Conservation (phyloP, 768 basidiomycete species). For the Cyclocybe cylindracea region DNA sequence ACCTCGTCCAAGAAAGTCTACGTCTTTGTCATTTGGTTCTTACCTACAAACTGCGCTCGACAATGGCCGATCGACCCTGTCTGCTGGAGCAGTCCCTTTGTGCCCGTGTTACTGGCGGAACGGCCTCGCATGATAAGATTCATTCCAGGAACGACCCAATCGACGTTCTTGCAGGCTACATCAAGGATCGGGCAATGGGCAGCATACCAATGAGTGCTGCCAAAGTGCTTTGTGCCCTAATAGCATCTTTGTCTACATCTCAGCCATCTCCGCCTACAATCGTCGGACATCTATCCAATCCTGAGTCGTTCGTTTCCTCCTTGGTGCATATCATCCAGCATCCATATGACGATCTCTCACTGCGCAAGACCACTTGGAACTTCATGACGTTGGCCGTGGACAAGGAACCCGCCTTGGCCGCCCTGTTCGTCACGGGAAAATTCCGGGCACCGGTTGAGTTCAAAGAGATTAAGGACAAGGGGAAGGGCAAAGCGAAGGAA, state of each 20-base stretch:
- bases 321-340: constrained; percentile 75
- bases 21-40: constrained; percentile 63
- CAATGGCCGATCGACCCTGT: constrained; percentile 46
- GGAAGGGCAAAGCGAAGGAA: constrained; percentile 32
- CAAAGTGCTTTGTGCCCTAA: constrained; percentile 65
- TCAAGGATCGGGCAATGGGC: constrained; percentile 66
- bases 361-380: constrained; percentile 80
- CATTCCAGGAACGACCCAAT: constrained; percentile 66
- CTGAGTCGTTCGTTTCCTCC: constrained; percentile 67
- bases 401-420: constrained; percentile 83
- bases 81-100: constrained; percentile 80
- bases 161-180: constrained; percentile 70
- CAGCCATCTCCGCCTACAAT: constrained; percentile 71
- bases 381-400: constrained; percentile 81
- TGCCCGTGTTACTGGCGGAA: constrained; percentile 55
- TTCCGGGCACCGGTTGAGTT: constrained; percentile 50
- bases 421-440: constrained; percentile 75
- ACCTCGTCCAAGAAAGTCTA: constrained; percentile 69
- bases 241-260: constrained; percentile 60
- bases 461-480: constrained; percentile 41
- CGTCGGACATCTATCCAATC: constrained; percentile 75
- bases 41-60: constrained; percentile 57
- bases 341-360: constrained; percentile 73
- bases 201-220: constrained; percentile 66
- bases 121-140: constrained; percentile 42